These are phyloP conservation scores for Penicillium cosmopolitanum DNA, from an alignment of 495 filamentous ascomycete species.

Conservation along the genomic window DNA sequence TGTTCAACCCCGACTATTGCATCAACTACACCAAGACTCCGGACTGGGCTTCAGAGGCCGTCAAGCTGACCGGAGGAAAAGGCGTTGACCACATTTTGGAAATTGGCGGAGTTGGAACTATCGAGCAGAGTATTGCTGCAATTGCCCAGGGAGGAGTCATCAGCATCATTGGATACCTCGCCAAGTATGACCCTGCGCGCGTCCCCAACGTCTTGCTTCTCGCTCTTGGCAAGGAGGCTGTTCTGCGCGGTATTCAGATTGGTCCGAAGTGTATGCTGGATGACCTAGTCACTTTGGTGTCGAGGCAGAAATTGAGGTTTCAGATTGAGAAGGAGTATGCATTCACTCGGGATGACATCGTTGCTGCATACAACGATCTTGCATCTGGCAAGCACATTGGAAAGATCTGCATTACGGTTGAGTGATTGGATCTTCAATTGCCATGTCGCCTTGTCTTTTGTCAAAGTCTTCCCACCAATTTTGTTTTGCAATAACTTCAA, in stretches of 20 bases:
- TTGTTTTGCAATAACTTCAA: too few relatives aligned
- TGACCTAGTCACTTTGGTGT: conserved; percentile 17
- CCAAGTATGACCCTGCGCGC: not conserved
- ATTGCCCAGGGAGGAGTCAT: conserved; percentile 22
- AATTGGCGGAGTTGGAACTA: conserved; percentile 13
- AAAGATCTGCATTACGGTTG: conserved; percentile 21
- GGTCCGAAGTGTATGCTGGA: conserved; percentile 20
- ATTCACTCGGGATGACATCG: conserved; percentile 18
- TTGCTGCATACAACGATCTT: conserved; percentile 16
- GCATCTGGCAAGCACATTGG: conserved; percentile 18
- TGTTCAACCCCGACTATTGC: conserved; percentile 24
- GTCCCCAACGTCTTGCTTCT: conserved; percentile 15
- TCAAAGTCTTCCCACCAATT: too few relatives aligned
- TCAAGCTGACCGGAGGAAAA: conserved; percentile 32
- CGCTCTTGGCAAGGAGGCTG: conserved; percentile 14
- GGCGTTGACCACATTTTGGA: conserved; percentile 22
- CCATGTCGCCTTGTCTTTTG: too few relatives aligned
- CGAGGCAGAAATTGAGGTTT: conserved; percentile 10
- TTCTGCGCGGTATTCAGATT: conserved; percentile 21
- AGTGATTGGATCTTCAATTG: conserved; percentile 3
- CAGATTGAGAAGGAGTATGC: conserved; percentile 22
- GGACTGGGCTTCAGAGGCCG: conserved; percentile 34
- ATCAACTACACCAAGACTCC: conserved; percentile 38
- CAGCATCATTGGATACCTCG: conserved; percentile 26
- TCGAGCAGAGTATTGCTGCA: conserved; percentile 20